Evolutionary conservation across 2,329 filamentous ascomycete species (phyloP).

Genomic region (Colletotrichum scovillei): DNA sequence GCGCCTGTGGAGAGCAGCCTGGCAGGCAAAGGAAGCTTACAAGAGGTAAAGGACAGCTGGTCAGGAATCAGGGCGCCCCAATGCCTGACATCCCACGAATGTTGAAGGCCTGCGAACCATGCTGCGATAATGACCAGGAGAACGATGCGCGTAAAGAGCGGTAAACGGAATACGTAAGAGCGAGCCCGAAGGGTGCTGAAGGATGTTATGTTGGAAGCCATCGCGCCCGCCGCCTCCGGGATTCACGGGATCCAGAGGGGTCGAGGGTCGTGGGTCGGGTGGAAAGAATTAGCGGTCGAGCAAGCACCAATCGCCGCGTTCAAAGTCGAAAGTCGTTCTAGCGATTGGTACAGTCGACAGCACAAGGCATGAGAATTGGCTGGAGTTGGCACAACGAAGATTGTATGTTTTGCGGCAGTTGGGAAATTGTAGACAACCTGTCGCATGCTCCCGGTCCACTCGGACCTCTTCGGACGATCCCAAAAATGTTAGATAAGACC

Average conservation of each 20-base stretch:
- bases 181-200: constrained; percentile 81
- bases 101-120: constrained; percentile 77
- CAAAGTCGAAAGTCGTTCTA: background rate
- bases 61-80: constrained; percentile 85
- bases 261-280: background rate
- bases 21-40: constrained; percentile 61
- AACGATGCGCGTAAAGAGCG: constrained; percentile 82
- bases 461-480: constrained; percentile 6
- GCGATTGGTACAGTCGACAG: background rate
- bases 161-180: constrained; percentile 86
- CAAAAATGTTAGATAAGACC: constrained; percentile 24
- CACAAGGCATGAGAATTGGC: background rate
- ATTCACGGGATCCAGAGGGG: background rate
- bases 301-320: background rate
- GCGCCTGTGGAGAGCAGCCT: background rate
- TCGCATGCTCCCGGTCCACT: constrained; percentile 16
- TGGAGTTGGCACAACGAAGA: constrained; percentile 1
- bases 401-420: background rate
- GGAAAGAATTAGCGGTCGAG: background rate
- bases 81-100: constrained; percentile 76
- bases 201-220: constrained; percentile 29
- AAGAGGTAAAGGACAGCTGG: constrained; percentile 76
- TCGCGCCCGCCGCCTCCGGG: constrained; percentile 10
- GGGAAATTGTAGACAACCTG: constrained; percentile 24
- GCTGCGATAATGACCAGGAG: constrained; percentile 67